Evolutionary conservation across 2,329 filamentous ascomycete genomes (phyloP).

Genomic region (Colletotrichum sp.): DNA sequence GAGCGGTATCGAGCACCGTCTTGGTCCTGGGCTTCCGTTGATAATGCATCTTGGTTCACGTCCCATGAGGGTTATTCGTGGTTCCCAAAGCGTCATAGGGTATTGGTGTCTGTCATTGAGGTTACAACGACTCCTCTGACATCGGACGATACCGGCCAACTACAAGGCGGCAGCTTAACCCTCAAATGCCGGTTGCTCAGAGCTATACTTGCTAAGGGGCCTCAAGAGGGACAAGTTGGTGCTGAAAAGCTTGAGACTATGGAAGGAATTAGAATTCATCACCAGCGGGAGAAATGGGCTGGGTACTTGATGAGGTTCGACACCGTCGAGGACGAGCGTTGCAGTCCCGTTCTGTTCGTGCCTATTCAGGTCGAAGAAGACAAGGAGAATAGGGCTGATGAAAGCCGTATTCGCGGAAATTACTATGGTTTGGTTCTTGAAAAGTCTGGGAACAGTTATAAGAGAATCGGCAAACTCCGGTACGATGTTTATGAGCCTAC

Average conservation of each 20-base stretch:
- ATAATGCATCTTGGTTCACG: not conserved
- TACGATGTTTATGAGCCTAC: not conserved
- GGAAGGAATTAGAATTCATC: not conserved
- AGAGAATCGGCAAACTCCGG: not conserved
- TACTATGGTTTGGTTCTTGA: not conserved
- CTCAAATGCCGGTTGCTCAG: not conserved
- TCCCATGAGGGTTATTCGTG: not conserved
- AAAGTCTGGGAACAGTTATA: not conserved
- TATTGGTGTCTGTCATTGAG: not conserved
- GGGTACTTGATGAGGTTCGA: not conserved
- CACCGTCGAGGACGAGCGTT: not conserved
- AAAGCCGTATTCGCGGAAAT: not conserved
- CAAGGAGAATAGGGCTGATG: fast-evolving
- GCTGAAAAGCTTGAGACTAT: not conserved
- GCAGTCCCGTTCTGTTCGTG: not conserved
- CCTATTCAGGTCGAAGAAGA: not conserved
- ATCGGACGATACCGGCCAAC: not conserved
- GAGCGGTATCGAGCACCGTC: not conserved
- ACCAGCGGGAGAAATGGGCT: not conserved
- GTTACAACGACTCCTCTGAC: not conserved
- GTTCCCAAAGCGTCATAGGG: not conserved
- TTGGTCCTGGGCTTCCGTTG: not conserved
- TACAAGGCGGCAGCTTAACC: not conserved
- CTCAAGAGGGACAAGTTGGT: not conserved
- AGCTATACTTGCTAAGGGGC: not conserved